phyloP scores from a whole-genome alignment of 768 basidiomycete species.

The Lepiota brunneoincarnata region DNA sequence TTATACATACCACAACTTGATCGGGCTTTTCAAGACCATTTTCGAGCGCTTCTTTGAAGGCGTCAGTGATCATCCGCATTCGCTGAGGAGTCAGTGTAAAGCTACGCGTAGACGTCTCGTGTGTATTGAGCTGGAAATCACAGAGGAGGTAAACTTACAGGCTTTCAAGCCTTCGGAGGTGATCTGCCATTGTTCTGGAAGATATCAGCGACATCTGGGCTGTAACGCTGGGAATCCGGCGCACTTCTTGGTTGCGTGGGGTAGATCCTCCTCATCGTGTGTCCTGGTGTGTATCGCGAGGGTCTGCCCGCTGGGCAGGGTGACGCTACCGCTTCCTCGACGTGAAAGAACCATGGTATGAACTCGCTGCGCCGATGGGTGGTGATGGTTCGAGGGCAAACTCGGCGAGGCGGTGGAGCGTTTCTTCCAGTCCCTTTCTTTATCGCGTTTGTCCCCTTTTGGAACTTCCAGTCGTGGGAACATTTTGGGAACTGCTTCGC shows the following conservation, averaged over 20 bases:
- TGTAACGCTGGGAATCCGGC: constrained; percentile 18
- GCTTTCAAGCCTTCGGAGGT: constrained; percentile 86
- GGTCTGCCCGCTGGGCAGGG: constrained; percentile 71
- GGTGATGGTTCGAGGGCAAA: constrained; percentile 18
- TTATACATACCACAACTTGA: constrained; percentile 81
- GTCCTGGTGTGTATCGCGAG: constrained; percentile 87
- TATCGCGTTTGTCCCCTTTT: constrained; percentile 11
- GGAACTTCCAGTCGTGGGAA: constrained; percentile 23
- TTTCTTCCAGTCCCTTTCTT: constrained; percentile 6
- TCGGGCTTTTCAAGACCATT: constrained; percentile 76
- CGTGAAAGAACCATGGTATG: constrained; percentile 61
- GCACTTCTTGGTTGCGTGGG: constrained; percentile 93
- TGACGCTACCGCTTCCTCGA: constrained; percentile 74
- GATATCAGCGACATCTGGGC: constrained; percentile 14
- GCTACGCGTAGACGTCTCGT: constrained; percentile 32
- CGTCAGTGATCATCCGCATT: constrained; percentile 96
- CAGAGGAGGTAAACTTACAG: constrained; percentile 49
- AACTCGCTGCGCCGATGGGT: constrained; percentile 7
- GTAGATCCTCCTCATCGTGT: constrained; percentile 82
- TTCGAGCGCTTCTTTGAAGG: constrained; percentile 91
- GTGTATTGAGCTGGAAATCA: constrained; percentile 8
- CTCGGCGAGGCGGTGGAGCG: background rate
- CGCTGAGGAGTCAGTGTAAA: constrained; percentile 87
- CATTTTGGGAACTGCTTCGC: background rate
- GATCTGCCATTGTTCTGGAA: constrained; percentile 87